Percentiles rank a stretch among this genome's conserved stretches.
phyloP scores from a whole-genome alignment of 768 basidiomycete species.

The Pleurotus tuber-regium region DNA sequence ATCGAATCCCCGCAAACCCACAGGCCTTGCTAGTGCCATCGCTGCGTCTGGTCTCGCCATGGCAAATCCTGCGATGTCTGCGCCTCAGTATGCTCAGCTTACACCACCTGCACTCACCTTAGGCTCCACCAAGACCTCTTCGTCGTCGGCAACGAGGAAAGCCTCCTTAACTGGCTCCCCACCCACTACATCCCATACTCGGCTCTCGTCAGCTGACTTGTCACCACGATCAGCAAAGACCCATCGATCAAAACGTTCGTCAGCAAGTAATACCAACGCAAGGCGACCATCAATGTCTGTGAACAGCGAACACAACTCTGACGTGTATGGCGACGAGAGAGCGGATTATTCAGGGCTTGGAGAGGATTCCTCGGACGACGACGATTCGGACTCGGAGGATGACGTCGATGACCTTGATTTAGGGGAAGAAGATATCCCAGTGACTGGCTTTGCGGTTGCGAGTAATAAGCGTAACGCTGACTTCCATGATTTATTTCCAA shows the following conservation, averaged over 20 bases:
- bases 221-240: conserved; percentile 6
- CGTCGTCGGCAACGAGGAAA: conserved; percentile 3
- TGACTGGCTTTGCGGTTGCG: conserved; percentile 96
- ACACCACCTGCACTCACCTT: conserved; percentile 21
- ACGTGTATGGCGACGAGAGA: conserved; percentile 26
- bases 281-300: conserved; percentile 24
- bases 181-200: conserved; percentile 10
- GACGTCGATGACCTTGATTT: conserved; percentile 39
- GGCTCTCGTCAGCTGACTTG: background rate
- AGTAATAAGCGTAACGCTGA: conserved; percentile 93
- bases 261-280: conserved; percentile 8
- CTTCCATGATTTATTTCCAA: conserved; percentile 91
- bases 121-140: background rate
- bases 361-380: conserved; percentile 21
- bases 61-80: conserved; percentile 51
- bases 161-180: conserved; percentile 9
- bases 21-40: conserved; percentile 64
- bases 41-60: conserved; percentile 68
- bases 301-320: conserved; percentile 30
- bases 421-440: conserved; percentile 77
- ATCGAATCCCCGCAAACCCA: conserved; percentile 43
- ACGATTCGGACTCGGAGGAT: conserved; percentile 21
- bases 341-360: conserved; percentile 26
- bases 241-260: background rate
- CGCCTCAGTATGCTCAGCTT: conserved; percentile 44